Evolutionary conservation across 225 moss, liverwort and hornwort genomes (phyloP).

Genomic region (Anthoceros angustus): DNA sequence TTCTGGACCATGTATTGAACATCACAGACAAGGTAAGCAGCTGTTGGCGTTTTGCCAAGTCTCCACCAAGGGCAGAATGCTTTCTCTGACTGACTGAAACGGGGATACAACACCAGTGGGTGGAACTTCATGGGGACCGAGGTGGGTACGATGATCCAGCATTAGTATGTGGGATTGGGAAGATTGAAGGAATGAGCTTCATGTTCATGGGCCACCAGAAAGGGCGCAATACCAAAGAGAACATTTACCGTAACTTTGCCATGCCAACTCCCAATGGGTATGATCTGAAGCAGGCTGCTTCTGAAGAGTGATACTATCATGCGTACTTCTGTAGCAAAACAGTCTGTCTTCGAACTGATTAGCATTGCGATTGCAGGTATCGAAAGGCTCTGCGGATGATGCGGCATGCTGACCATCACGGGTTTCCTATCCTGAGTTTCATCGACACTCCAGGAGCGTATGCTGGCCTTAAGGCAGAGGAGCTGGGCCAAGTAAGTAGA

Average conservation of each 20-base stretch:
- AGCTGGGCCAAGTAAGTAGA: slow-evolving; percentile 74
- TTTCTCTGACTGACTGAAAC: neutral
- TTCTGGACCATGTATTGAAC: slow-evolving; percentile 89
- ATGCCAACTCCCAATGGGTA: slow-evolving; percentile 99
- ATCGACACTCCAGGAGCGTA: slow-evolving; percentile 98
- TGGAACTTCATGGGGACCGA: slow-evolving; percentile 97
- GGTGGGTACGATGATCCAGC: slow-evolving; percentile 98
- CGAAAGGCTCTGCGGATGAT: slow-evolving; percentile 94
- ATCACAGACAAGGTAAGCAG: slow-evolving; percentile 81
- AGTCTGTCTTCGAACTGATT: neutral
- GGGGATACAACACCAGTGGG: slow-evolving; percentile 39
- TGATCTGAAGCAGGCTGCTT: neutral
- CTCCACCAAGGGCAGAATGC: too few relatives aligned
- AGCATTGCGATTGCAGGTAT: slow-evolving; percentile 33
- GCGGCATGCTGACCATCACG: slow-evolving; percentile 96
- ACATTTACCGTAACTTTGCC: slow-evolving; percentile 90
- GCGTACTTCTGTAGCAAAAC: neutral
- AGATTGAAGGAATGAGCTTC: slow-evolving; percentile 94
- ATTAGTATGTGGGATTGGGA: slow-evolving; percentile 79
- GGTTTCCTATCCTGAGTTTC: slow-evolving; percentile 81
- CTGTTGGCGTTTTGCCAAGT: neutral
- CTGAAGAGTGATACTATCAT: neutral
- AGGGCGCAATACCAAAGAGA: slow-evolving; percentile 96
- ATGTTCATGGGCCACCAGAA: slow-evolving; percentile 98
- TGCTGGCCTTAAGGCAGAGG: slow-evolving; percentile 96